phyloP scores from a whole-genome alignment of 148 eudicot species.

The Camellia japonica region DNA sequence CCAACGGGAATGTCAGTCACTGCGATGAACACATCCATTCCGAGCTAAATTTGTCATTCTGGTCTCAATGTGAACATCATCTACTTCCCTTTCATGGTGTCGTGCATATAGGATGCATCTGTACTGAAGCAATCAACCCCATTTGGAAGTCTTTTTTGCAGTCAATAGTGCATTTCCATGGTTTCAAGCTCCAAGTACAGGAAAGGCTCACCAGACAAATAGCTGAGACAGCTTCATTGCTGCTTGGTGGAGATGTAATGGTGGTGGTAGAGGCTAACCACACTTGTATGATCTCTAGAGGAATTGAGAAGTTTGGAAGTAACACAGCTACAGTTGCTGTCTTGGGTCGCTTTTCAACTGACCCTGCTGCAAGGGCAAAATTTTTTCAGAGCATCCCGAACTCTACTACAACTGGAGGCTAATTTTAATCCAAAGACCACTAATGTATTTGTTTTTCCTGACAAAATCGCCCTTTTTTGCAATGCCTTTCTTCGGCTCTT shows the following conservation, averaged over 20 bases:
- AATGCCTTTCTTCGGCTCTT: not conserved
- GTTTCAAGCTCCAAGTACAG: constrained; percentile 92
- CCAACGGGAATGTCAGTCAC: constrained; percentile 26
- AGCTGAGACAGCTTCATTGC: constrained; percentile 71
- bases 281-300: constrained; percentile 93
- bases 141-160: constrained; percentile 53
- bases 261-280: constrained; percentile 93
- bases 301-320: constrained; percentile 90
- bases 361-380: constrained; percentile 54
- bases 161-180: constrained; percentile 76
- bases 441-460: not conserved
- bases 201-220: constrained; percentile 91
- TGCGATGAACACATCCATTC: constrained; percentile 26
- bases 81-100: constrained; percentile 92
- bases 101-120: constrained; percentile 73
- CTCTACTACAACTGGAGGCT: not conserved
- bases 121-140: constrained; percentile 31
- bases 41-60: constrained; percentile 68
- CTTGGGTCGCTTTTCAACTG: constrained; percentile 77
- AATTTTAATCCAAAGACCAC: not conserved
- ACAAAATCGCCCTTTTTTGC: not conserved
- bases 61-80: constrained; percentile 96
- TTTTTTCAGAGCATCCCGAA: constrained; percentile 68
- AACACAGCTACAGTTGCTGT: constrained; percentile 82
- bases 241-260: constrained; percentile 74